Conservation (phyloP, 345 rosid species). For the Melaleuca quinquenervia region DNA sequence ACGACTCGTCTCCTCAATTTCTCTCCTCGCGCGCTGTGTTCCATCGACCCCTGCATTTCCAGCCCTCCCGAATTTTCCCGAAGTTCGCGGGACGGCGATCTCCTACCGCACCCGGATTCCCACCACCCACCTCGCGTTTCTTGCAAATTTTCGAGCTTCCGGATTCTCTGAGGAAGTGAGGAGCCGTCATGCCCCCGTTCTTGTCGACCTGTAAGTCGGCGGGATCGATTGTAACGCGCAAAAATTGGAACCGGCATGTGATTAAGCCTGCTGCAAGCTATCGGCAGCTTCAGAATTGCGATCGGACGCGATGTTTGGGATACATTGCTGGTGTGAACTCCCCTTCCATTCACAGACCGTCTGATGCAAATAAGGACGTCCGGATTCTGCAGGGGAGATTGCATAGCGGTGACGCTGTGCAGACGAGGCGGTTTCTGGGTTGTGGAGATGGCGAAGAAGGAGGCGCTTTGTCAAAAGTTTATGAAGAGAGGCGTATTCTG, state of each 20-base stretch:
- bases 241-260: constrained; percentile 16
- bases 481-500: constrained; percentile 69
- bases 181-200: constrained; percentile 47
- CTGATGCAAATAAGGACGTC: constrained; percentile 8
- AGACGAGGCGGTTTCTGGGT: constrained; percentile 69
- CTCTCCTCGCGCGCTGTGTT: background rate
- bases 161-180: background rate
- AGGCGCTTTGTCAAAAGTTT: constrained; percentile 62
- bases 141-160: background rate
- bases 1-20: background rate
- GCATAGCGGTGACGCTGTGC: constrained; percentile 7
- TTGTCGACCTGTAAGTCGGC: constrained; percentile 33
- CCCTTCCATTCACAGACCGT: constrained; percentile 6
- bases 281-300: constrained; percentile 1
- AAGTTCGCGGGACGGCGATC: background rate
- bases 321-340: constrained; percentile 19
- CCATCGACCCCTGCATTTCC: background rate
- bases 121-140: background rate
- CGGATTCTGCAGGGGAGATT: constrained; percentile 1
- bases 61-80: background rate
- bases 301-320: constrained; percentile 28
- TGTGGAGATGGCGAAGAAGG: constrained; percentile 95
- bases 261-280: constrained; percentile 9
- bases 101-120: background rate
- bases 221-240: constrained; percentile 22